Conservation (phyloP, 495 filamentous ascomycete genomes). For the Penicillium turbatum region DNA sequence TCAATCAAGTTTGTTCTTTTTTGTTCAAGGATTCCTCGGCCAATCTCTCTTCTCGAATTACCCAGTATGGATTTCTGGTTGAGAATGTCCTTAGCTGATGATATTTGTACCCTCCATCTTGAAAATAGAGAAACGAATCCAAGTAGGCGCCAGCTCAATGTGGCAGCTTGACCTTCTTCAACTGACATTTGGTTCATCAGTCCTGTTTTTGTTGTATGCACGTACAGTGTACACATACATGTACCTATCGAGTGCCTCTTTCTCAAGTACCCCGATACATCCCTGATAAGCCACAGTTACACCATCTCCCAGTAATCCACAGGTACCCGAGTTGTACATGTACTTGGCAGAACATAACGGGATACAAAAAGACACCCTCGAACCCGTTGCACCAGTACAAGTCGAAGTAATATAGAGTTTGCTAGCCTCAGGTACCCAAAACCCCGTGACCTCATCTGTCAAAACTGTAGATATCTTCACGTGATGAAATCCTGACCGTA, state of each 20-base stretch:
- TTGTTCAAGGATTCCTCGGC: no score
- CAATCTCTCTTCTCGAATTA: neutral
- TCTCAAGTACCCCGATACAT: slow-evolving; percentile 12
- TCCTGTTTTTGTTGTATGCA: no score
- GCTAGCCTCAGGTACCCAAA: slow-evolving; percentile 8
- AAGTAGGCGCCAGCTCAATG: no score
- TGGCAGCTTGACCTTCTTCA: no score
- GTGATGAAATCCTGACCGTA: slow-evolving; percentile 6
- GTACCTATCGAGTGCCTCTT: neutral
- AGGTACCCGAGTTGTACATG: slow-evolving; percentile 13
- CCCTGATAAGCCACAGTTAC: slow-evolving; percentile 20
- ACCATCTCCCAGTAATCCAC: slow-evolving; percentile 7
- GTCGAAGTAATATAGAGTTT: slow-evolving; percentile 1
- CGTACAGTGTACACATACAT: no score
- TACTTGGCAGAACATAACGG: slow-evolving; percentile 12
- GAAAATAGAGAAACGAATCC: no score
- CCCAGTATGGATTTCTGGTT: no score
- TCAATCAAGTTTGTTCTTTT: neutral
- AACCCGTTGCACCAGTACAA: slow-evolving; percentile 4
- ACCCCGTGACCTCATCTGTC: slow-evolving; percentile 11
- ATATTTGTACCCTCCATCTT: no score
- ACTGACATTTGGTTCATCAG: no score
- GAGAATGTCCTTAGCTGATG: no score
- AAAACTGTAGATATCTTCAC: slow-evolving; percentile 9
- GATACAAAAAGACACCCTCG: neutral